Conservation (phyloP, 108 stramenopile genomes). For the Cyclotella choctawhatcheeana region DNA sequence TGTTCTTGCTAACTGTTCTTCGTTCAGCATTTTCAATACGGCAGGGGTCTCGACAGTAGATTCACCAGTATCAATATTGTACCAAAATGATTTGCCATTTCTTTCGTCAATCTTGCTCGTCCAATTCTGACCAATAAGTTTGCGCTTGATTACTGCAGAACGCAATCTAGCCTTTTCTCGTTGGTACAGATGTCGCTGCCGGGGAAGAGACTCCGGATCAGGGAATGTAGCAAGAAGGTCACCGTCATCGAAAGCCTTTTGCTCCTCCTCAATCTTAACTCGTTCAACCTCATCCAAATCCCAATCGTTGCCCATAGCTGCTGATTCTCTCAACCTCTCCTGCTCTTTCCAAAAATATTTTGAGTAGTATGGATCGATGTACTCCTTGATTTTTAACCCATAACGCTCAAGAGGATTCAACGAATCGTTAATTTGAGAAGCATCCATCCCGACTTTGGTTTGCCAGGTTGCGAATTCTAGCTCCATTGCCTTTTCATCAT, state of each 20-base stretch:
- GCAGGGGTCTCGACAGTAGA: slow-evolving; percentile 77
- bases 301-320: slow-evolving; percentile 59
- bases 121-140: slow-evolving; percentile 85
- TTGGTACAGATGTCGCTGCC: slow-evolving; percentile 76
- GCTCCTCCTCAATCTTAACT: slow-evolving; percentile 73
- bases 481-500: slow-evolving; percentile 66
- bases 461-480: slow-evolving; percentile 95
- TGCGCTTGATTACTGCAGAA: slow-evolving; percentile 72
- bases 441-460: slow-evolving; percentile 83
- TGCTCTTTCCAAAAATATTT: slow-evolving; percentile 67
- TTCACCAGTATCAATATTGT: slow-evolving; percentile 90
- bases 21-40: slow-evolving; percentile 72
- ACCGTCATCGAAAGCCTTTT: slow-evolving; percentile 72
- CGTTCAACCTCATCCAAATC: slow-evolving; percentile 78
- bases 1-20: slow-evolving; percentile 50
- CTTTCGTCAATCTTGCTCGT: slow-evolving; percentile 54
- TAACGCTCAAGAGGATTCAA: slow-evolving; percentile 80
- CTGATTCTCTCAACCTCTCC: slow-evolving; percentile 44
- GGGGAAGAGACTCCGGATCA: slow-evolving; percentile 67
- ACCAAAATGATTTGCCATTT: slow-evolving; percentile 69
- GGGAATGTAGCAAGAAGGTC: slow-evolving; percentile 83
- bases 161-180: slow-evolving; percentile 78
- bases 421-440: slow-evolving; percentile 72
- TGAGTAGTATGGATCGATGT: slow-evolving; percentile 83
- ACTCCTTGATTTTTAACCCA: slow-evolving; percentile 69